These are phyloP conservation scores for Cladosporium sp. DNA, from an alignment of 2,329 filamentous ascomycete genomes.

Conservation along the genomic window DNA sequence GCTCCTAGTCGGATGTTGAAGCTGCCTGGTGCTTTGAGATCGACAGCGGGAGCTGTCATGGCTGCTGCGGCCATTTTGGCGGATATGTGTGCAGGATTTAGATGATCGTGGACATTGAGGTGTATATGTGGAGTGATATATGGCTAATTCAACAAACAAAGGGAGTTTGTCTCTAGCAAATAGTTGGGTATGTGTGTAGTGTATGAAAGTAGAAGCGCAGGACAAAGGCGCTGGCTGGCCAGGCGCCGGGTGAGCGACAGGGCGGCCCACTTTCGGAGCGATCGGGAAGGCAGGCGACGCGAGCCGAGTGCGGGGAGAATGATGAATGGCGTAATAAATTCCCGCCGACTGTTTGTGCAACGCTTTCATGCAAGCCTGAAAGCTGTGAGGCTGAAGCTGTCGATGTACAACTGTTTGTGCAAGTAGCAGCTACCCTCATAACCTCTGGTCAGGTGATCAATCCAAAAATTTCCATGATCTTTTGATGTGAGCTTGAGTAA, in stretches of 20 bases:
- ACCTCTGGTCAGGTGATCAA: not conserved
- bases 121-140: not conserved
- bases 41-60: slow-evolving; percentile 25
- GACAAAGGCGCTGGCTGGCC: slow-evolving; percentile 4
- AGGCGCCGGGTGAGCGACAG: slow-evolving; percentile 3
- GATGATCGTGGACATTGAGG: not conserved
- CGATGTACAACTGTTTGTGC: not conserved
- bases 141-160: slow-evolving; percentile 3
- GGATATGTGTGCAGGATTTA: not conserved
- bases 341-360: not conserved
- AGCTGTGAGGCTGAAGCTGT: not conserved
- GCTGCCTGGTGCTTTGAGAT: slow-evolving; percentile 30
- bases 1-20: slow-evolving; percentile 33
- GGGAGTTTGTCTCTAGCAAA: slow-evolving; percentile 4
- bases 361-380: not conserved
- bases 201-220: not conserved
- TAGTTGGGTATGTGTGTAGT: not conserved
- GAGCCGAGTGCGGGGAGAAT: not conserved
- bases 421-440: not conserved
- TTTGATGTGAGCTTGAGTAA: not conserved
- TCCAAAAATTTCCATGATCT: not conserved
- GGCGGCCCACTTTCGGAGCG: slow-evolving; percentile 10
- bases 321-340: not conserved
- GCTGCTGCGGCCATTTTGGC: slow-evolving; percentile 28
- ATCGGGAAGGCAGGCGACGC: not conserved